Conservation (phyloP, 2,329 filamentous ascomycete genomes). For the Reticulascus tulasneorum region DNA sequence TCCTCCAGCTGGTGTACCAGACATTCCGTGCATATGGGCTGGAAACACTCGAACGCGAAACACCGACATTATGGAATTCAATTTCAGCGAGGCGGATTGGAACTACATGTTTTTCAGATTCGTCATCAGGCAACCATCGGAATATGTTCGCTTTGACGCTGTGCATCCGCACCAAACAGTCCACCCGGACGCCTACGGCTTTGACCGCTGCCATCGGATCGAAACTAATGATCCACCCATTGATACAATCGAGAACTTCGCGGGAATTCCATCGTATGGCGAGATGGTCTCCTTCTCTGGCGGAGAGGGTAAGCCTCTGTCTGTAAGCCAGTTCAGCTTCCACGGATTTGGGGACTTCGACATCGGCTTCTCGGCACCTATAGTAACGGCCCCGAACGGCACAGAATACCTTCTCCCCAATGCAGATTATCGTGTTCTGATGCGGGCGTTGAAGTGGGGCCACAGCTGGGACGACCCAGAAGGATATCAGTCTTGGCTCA, state of each 20-base stretch:
- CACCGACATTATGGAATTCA: slow-evolving; percentile 2
- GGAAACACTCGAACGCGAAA: slow-evolving; percentile 4
- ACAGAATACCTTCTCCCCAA: slow-evolving; percentile 9
- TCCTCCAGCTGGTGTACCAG: slow-evolving; percentile 2
- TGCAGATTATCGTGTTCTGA: slow-evolving; percentile 8
- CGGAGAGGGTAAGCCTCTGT: no score
- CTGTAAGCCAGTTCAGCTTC: no score
- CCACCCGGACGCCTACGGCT: slow-evolving; percentile 4
- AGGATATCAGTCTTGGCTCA: slow-evolving; percentile 10
- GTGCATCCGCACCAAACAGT: slow-evolving; percentile 4
- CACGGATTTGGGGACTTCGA: slow-evolving; percentile 6
- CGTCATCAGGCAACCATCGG: slow-evolving; percentile 6
- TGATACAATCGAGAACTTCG: slow-evolving; percentile 6
- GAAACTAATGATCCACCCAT: no score
- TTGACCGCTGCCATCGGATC: no score
- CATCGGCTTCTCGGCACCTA: slow-evolving; percentile 4
- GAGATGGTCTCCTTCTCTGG: slow-evolving; percentile 5
- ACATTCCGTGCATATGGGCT: slow-evolving; percentile 3
- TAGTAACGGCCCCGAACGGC: slow-evolving; percentile 7
- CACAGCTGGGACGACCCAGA: not conserved
- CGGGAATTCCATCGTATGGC: slow-evolving; percentile 7
- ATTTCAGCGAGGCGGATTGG: slow-evolving; percentile 4
- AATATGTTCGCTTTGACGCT: slow-evolving; percentile 5
- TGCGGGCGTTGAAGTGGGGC: slow-evolving; percentile 6
- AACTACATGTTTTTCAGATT: slow-evolving; percentile 2